phyloP scores from a whole-genome alignment of 2,329 filamentous ascomycete genomes.

The Mariannaea sp. region DNA sequence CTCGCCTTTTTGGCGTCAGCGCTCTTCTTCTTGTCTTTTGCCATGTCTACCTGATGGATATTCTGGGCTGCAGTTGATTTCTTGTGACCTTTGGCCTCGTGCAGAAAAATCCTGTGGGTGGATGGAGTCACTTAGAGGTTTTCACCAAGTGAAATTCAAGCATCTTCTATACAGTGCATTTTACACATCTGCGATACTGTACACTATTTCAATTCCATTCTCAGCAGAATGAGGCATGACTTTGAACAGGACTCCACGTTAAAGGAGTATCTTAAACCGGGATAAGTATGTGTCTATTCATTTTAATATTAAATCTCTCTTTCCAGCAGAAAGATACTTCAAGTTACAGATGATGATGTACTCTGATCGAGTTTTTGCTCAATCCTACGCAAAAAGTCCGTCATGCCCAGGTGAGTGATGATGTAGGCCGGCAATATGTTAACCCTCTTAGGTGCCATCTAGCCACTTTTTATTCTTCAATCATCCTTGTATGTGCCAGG shows the following conservation, averaged over 20 bases:
- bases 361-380: too few species aligned
- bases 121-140: conserved; percentile 33
- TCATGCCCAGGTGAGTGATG: too few species aligned
- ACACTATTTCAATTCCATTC: background rate
- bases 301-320: too few species aligned
- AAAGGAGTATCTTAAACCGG: too few species aligned
- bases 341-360: too few species aligned
- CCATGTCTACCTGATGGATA: conserved; percentile 44
- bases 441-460: too few species aligned
- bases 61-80: conserved; percentile 10
- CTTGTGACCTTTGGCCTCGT: conserved; percentile 17
- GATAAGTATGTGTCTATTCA: too few species aligned
- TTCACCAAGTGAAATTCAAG: conserved; percentile 38
- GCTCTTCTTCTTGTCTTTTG: conserved; percentile 58
- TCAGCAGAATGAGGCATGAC: too few species aligned
- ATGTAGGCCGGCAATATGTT: too few species aligned
- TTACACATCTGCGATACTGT: conserved; percentile 1
- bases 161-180: conserved; percentile 29
- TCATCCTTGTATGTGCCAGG: conserved; percentile 41
- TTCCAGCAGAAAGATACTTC: too few species aligned
- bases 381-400: too few species aligned
- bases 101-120: conserved; percentile 32
- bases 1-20: conserved; percentile 57
- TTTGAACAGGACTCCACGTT: too few species aligned
- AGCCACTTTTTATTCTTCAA: conserved; percentile 10